Percentiles rank a stretch among this genome's conserved stretches.
Conservation (phyloP, 2,329 filamentous ascomycete genomes). For the Neonectria faginata region DNA sequence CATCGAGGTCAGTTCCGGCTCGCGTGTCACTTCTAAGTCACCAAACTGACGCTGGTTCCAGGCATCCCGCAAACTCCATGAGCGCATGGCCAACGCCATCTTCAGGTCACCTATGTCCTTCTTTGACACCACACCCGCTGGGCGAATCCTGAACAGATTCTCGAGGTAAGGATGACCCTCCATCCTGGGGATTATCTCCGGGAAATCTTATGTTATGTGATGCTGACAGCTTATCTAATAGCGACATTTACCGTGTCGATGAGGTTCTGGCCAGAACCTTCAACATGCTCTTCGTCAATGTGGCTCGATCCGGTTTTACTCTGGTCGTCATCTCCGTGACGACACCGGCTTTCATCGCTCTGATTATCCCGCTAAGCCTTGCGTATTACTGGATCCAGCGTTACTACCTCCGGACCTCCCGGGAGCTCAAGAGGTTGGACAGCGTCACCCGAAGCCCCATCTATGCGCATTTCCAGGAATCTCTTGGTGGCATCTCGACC, state of each 20-base stretch:
- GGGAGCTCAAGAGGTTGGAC: constrained; percentile 95
- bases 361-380: constrained; percentile 83
- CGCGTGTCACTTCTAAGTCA: not conserved
- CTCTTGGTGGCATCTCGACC: constrained; percentile 90
- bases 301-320: constrained; percentile 82
- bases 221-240: constrained; percentile 50
- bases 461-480: constrained; percentile 98
- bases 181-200: not conserved
- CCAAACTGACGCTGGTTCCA: constrained; percentile 49
- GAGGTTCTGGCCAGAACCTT: constrained; percentile 96
- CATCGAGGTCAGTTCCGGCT: constrained; percentile 77
- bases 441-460: constrained; percentile 96
- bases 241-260: constrained; percentile 85
- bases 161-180: constrained; percentile 73
- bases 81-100: constrained; percentile 96
- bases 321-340: constrained; percentile 85
- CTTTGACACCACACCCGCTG: constrained; percentile 96
- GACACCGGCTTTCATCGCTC: constrained; percentile 81
- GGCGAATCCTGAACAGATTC: constrained; percentile 96
- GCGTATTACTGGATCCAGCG: constrained; percentile 95
- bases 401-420: constrained; percentile 95
- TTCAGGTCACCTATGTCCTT: constrained; percentile 99
- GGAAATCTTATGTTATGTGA: not conserved
- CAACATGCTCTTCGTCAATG: constrained; percentile 92
- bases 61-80: constrained; percentile 95